Evolutionary conservation across 192 early-diverging fungal species (phyloP), one percentile per base, ranked within the genome.

Genomic region (Obelidium mucronatum): DNA sequence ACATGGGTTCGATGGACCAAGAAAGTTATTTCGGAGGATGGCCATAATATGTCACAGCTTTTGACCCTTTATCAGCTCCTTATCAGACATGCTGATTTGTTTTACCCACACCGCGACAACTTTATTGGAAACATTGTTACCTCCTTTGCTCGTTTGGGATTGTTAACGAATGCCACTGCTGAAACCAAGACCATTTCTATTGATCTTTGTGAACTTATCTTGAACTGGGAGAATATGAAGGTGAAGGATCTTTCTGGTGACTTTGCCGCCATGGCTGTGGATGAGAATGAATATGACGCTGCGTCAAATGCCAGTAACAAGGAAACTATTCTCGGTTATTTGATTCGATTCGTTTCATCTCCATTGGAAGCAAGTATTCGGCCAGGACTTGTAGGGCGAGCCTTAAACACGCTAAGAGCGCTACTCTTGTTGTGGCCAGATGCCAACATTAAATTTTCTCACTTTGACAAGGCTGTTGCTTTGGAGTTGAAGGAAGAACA

Each of bases 21-120:
- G 59, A 78, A 78, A 51, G 42, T 72, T 15, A 72, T 72, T 58
- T 40, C 48, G 8, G 98, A 99, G 73, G 94, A 99, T 76, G 94
- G 93, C n/a, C 93, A 97, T 60, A 84, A 61, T 42, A 86, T 95
- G 31, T 87, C 94, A 8, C 95, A 98, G 74, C 84, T 97, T 35
- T 89, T 96, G 30, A 93, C 94, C 54, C 91, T 98, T 0, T 99
- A 97, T 79, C 95, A 96, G 80, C 80, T 96, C 8, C 86, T 99
- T 55, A 90, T 97, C 1, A 91, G 93, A 22, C 94, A 98, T 35
- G 88, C 94, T 0, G 91, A 93, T 55, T 83, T 96, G 56, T 99
- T 98, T 75, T 99, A 94, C 82, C 90, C 94, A 33, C 90, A 88
- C 68, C 88, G 95, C 11, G 90, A 93, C 59, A 93, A 96, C 76